phyloP scores from a whole-genome alignment of 2,329 filamentous ascomycete genomes.

The Aaosphaeria arxii region DNA sequence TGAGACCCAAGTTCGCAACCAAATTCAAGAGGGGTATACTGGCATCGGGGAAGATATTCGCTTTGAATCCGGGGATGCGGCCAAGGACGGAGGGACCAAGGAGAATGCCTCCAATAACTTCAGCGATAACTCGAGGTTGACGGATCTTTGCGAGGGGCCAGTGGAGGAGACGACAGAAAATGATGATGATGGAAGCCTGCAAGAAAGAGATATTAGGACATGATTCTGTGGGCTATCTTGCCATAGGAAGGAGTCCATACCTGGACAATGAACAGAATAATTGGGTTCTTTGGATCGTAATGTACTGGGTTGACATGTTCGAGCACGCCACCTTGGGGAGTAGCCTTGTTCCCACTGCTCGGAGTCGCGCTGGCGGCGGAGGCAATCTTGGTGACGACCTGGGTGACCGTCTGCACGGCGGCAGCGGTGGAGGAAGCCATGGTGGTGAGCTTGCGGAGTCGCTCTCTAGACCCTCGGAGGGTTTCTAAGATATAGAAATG shows the following conservation, averaged over 20 bases:
- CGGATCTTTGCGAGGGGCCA: constrained; percentile 71
- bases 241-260: constrained; percentile 35
- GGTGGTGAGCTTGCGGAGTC: background rate
- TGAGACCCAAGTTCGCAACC: constrained; percentile 75
- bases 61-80: constrained; percentile 71
- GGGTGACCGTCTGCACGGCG: constrained; percentile 4
- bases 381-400: constrained; percentile 6
- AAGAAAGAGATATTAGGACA: background rate
- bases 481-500: no score
- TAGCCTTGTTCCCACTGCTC: constrained; percentile 15
- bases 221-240: background rate
- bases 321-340: constrained; percentile 66
- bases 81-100: constrained; percentile 84
- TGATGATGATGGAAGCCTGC: constrained; percentile 67
- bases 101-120: constrained; percentile 76
- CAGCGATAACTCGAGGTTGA: constrained; percentile 76
- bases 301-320: constrained; percentile 67
- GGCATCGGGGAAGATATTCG: constrained; percentile 68
- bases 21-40: constrained; percentile 65
- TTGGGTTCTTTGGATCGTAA: constrained; percentile 69
- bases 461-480: background rate
- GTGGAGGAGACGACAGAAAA: constrained; percentile 69
- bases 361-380: constrained; percentile 18
- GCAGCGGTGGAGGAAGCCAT: constrained; percentile 6
- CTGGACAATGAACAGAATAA: constrained; percentile 75